A percentile compares a stretch with the other conserved stretches of the same genome.
Evolutionary conservation across 2,329 filamentous ascomycete species (phyloP).

Genomic region (Microdochium bolleyi): DNA sequence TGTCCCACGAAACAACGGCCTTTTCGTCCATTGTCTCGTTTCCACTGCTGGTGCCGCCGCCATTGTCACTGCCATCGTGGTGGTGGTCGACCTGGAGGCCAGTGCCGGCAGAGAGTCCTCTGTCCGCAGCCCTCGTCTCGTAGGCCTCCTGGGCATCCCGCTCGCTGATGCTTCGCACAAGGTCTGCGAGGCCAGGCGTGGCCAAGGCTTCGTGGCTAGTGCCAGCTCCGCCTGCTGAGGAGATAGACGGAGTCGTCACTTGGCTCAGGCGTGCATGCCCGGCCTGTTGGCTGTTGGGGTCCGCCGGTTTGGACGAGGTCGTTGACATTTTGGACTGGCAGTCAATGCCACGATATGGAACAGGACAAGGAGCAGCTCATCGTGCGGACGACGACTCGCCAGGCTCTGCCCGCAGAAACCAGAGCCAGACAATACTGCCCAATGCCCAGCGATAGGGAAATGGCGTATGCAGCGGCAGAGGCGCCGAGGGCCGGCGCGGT

Average conservation of each 20-base stretch:
- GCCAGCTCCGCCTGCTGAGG: background rate
- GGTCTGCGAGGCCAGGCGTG: background rate
- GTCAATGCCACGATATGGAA: background rate
- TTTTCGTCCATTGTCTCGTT: conserved; percentile 8
- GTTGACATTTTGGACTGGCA: background rate
- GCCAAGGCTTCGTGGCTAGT: background rate
- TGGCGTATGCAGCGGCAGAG: background rate
- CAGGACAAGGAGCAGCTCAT: background rate
- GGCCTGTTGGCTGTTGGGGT: background rate
- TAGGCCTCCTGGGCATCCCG: conserved; percentile 11
- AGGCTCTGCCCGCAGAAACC: background rate
- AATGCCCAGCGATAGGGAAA: too few species aligned
- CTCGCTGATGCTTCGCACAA: conserved; percentile 12
- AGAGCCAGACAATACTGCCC: too few species aligned
- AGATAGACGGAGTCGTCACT: background rate
- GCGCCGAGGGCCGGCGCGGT: background rate
- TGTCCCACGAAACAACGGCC: conserved; percentile 34
- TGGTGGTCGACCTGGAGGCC: conserved; percentile 15
- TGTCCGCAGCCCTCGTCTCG: background rate
- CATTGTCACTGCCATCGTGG: conserved; percentile 12
- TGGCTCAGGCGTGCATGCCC: background rate
- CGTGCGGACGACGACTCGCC: background rate
- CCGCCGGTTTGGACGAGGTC: background rate
- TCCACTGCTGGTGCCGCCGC: background rate
- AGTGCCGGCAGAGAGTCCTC: background rate